Base-by-base conservation (phyloP, 139 green algal genomes). In the Zygnema cylindricum region DNA sequence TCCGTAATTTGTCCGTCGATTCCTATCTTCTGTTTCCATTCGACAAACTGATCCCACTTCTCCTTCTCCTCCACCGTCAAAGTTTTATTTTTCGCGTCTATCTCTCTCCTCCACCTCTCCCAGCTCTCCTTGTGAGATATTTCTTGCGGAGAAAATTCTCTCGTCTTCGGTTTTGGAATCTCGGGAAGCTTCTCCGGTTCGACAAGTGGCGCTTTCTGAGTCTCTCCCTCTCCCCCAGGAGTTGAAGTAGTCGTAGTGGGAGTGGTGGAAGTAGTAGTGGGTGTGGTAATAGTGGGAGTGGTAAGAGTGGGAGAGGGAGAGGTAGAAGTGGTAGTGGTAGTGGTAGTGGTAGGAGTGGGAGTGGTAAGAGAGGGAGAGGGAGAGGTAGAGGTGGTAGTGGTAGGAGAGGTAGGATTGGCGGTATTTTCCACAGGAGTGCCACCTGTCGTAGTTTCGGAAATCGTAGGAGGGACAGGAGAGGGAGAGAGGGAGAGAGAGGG, bases 11-110 rank as follows among this genome's bases (percentile, higher is more conserved):
- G n/a, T n/a, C n/a, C n/a, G n/a, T n/a, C 11, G 11, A 54, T 41
- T 11, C 71, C 36, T 23, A 54, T 7, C 71, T 86, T 41, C 75
- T 75, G 0, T 39, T 77, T 57, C 69, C 55, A 73, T 76, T 39
- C 36, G 23, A 11, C 32, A 41, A 23, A 76, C n/a, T 89, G 40
- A 21, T n/a, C 35, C 32, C 55, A 69, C 54, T 43, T 77, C 88
- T 85, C 76, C 76, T 77, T 43, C 82, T 87, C 57, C 23, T 87
- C 55, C 39, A 0, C 38, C 1, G 21, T 84, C 55, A 63, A n/a
- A 1, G n/a, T 79, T 16, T 79, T 11, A 41, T 43, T 43, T 16
- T 41, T 79, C 7, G 71, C 3, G 36, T 40, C 11, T 16, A 79
- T 43, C 71, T 79, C 11, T 16, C 7, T 16, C 7, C 16, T 7